These are phyloP conservation scores for Fagopyrum esculentum DNA, from an alignment of 148 eudicot genomes.

Conservation along the genomic window DNA sequence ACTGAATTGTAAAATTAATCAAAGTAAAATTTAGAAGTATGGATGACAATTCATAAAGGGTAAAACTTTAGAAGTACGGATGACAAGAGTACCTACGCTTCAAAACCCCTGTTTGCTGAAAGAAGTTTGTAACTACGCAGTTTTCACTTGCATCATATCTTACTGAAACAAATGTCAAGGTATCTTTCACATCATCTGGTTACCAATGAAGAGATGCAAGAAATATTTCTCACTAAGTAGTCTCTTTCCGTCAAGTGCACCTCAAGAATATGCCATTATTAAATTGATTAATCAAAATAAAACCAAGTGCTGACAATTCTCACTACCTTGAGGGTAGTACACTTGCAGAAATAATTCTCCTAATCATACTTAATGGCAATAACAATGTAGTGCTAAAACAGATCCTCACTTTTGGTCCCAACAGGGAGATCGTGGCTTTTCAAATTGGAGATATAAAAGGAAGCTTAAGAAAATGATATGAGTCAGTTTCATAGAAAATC, in stretches of 20 bases:
- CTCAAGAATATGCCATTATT: background rate
- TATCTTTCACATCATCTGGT: constrained; percentile 5
- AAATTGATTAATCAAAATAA: too few species aligned
- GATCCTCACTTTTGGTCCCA: background rate
- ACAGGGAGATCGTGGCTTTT: background rate
- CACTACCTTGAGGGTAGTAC: background rate
- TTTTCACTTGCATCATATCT: constrained; percentile 71
- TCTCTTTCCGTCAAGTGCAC: background rate
- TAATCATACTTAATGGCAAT: background rate
- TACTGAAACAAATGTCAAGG: constrained; percentile 47
- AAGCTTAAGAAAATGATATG: background rate
- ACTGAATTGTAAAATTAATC: too few species aligned
- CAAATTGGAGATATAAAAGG: background rate
- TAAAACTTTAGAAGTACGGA: background rate
- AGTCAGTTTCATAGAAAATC: too few species aligned
- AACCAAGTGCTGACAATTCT: background rate
- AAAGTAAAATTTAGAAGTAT: too few species aligned
- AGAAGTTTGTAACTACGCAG: constrained; percentile 47
- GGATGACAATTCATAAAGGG: too few species aligned
- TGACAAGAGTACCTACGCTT: constrained; percentile 66
- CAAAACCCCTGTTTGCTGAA: constrained; percentile 66
- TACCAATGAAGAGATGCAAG: background rate
- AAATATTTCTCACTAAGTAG: constrained; percentile 5
- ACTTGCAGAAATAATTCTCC: background rate
- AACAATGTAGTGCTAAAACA: background rate